Percentiles rank a stretch among this genome's conserved stretches.
phyloP scores from a whole-genome alignment of 306 rosid genomes.

The Cucurbita ficifolia region DNA sequence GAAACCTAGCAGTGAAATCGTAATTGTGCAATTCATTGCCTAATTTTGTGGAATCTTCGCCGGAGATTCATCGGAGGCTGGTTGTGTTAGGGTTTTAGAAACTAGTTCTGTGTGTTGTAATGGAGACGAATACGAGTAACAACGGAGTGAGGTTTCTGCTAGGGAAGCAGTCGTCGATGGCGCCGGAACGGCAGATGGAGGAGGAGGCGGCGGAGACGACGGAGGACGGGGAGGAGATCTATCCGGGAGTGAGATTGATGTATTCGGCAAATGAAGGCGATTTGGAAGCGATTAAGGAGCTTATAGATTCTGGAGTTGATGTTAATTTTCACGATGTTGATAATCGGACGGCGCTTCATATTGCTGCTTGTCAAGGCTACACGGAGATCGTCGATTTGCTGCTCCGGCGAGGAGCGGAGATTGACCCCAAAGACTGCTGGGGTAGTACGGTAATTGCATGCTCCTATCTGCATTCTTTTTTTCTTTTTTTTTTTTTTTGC shows the following conservation, averaged over 20 bases:
- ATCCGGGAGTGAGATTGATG: constrained; percentile 62
- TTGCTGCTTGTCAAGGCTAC: constrained; percentile 70
- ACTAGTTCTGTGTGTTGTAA: neutral
- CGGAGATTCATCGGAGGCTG: neutral
- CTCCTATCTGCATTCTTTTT: neutral
- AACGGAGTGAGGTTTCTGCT: constrained; percentile 38
- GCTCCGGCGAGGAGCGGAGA: constrained; percentile 48
- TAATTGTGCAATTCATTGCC: neutral
- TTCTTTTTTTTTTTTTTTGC: neutral
- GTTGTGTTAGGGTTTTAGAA: neutral
- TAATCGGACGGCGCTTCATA: constrained; percentile 73
- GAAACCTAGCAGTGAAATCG: neutral
- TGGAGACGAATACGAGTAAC: constrained; percentile 43
- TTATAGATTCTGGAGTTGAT: constrained; percentile 43
- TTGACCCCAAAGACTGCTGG: constrained; percentile 70
- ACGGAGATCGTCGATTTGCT: constrained; percentile 50
- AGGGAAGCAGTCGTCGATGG: constrained; percentile 79
- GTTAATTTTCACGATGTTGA: constrained; percentile 72
- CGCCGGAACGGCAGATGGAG: constrained; percentile 33
- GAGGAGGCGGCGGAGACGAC: constrained; percentile 1
- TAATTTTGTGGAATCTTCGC: neutral
- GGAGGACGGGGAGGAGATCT: constrained; percentile 16
- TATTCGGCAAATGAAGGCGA: constrained; percentile 73
- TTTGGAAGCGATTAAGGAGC: constrained; percentile 62
- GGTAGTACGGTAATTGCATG: constrained; percentile 56